These are phyloP conservation scores for Porphyrellus cyaneotinctus DNA, from an alignment of 768 basidiomycete genomes.

Conservation along the genomic window DNA sequence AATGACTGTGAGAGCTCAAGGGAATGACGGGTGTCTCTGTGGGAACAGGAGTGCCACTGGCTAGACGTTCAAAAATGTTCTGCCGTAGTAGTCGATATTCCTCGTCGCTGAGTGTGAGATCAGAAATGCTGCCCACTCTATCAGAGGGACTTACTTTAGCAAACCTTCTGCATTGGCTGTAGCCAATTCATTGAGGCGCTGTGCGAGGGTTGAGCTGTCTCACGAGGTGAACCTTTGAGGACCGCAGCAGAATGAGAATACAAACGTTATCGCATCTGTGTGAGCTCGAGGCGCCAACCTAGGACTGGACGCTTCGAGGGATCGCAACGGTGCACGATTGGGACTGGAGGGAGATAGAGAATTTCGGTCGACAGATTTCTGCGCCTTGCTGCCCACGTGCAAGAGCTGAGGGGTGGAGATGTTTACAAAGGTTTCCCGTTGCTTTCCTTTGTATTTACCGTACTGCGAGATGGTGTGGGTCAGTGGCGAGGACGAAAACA, in stretches of 20 bases:
- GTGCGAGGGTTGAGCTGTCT: conserved; percentile 66
- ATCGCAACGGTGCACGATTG: conserved; percentile 20
- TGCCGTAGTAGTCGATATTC: conserved; percentile 83
- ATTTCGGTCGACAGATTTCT: conserved; percentile 19
- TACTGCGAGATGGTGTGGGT: conserved; percentile 35
- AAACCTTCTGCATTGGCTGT: conserved; percentile 77
- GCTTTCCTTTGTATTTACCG: conserved; percentile 56
- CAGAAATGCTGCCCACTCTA: conserved; percentile 2
- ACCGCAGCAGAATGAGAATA: conserved; percentile 15
- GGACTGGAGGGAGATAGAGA: conserved; percentile 11
- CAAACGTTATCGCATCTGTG: conserved; percentile 57
- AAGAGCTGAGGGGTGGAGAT: conserved; percentile 33
- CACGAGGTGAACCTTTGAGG: conserved; percentile 10
- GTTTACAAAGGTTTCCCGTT: conserved; percentile 39
- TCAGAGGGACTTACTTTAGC: conserved; percentile 50
- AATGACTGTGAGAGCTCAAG: conserved; percentile 36
- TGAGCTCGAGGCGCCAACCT: conserved; percentile 25
- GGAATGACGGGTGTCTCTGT: conserved; percentile 63
- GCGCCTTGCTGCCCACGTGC: conserved; percentile 17
- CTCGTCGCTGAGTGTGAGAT: conserved; percentile 55
- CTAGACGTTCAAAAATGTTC: conserved; percentile 78
- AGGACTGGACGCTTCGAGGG: conserved; percentile 21
- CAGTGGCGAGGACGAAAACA: conserved; percentile 6
- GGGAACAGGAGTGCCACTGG: conserved; percentile 54
- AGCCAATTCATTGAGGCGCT: conserved; percentile 77